Evolutionary conservation across 805 yeast species (phyloP), one percentile per base, ranked within the genome.

Genomic region (Yamadazyma tumulicola): DNA sequence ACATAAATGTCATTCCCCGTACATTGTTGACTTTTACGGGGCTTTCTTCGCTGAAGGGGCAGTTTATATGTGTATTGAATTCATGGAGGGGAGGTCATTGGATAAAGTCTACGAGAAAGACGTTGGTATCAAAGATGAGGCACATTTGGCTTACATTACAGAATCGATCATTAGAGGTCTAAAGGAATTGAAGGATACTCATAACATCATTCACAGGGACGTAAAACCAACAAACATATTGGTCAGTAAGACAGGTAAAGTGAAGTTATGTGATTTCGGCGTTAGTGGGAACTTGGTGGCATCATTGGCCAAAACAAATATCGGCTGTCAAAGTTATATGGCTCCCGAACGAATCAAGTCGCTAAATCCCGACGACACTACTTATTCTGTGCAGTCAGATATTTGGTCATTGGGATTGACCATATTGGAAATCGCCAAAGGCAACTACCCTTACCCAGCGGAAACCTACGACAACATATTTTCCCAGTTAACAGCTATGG

Each of bases 311-410:
- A 80, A 87, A 51, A 91, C 98, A 0, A 91, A 93, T 49, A 87
- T 91, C 46, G 98, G 98, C 4, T 91, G 98, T 61, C 98, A 93
- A 61, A 84, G 95, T 1, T 91, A 91, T 59, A 93, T 93, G 97
- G 97, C 97, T 1, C 98, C 98, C 1, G 98, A 91, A 56, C 75
- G 98, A 52, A 93, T 93, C 48, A 79, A 81, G 52, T 76, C 85
- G 0, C 50, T 73, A 41, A 79, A 67, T 43, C 91, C 88, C 1
- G 88, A 83, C 52, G 89, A 79, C 46, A 69, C 76, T 6, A 77
- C 93, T 0, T 91, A 91, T 59, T 79, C 96, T 1, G 96, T 88
- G 3, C 97, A 91, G 53, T 81, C 95, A 7, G 98, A 91, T 60
- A 78, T 91, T 41, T 91, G 98, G 98, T 87, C 96, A 0, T 61